phyloP scores from a whole-genome alignment of 371 early-diverging fungal species.

The Syncephalastrum sp. region DNA sequence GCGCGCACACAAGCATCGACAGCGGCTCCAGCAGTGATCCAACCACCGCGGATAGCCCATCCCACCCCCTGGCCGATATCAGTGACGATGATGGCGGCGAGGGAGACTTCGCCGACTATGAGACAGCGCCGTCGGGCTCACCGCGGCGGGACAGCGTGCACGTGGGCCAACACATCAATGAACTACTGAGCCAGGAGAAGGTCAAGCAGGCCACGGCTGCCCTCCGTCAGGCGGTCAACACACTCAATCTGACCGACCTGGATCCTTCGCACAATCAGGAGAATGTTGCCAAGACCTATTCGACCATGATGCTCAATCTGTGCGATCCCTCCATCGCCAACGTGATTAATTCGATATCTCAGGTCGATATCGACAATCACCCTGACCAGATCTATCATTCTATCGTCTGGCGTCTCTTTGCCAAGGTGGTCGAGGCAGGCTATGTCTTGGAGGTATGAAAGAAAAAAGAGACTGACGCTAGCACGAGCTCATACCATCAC shows the following conservation, averaged over 20 bases:
- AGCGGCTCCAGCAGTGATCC: too few relatives aligned
- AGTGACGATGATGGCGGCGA: slow-evolving; percentile 3
- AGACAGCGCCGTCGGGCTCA: slow-evolving; percentile 5
- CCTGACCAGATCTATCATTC: slow-evolving; percentile 21
- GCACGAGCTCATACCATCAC: too few relatives aligned
- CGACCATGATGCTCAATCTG: slow-evolving; percentile 29
- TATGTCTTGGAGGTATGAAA: slow-evolving; percentile 27
- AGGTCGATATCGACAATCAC: slow-evolving; percentile 1
- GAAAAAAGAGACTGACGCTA: not conserved
- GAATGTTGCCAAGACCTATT: slow-evolving; percentile 29
- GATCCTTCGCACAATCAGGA: slow-evolving; percentile 14
- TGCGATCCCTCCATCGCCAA: slow-evolving; percentile 26
- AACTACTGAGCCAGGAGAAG: slow-evolving; percentile 25
- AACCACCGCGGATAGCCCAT: not conserved
- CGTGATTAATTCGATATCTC: slow-evolving; percentile 25
- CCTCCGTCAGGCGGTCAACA: slow-evolving; percentile 24
- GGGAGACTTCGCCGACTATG: slow-evolving; percentile 1
- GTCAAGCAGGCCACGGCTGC: slow-evolving; percentile 25
- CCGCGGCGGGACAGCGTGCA: slow-evolving; percentile 15
- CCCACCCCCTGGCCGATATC: not conserved
- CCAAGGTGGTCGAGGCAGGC: slow-evolving; percentile 42
- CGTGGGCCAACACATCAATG: slow-evolving; percentile 22
- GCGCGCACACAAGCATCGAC: not conserved
- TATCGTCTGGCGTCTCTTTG: slow-evolving; percentile 36
- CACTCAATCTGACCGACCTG: slow-evolving; percentile 20